Base-by-base conservation (phyloP, 306 rosid genomes). In the Castanea mollissima region DNA sequence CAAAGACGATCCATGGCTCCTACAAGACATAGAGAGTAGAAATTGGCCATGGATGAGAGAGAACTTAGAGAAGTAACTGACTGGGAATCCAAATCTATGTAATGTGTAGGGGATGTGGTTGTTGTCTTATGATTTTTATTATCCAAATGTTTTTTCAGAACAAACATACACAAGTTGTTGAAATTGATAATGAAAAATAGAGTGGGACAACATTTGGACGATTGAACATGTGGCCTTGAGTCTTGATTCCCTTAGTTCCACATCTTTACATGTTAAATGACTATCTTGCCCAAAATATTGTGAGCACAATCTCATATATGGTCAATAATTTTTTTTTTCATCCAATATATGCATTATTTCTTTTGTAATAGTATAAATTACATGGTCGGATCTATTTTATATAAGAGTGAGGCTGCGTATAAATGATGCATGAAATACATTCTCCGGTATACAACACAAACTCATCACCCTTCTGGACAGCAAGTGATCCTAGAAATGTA, bases 1-100 rank as follows among this genome's bases (percentile, higher is more conserved):
- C 98, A 94, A 35, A 92, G 96, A 32, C 76, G 76, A 74, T 94
- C 94, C 92, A 94, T 92, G 82, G 90, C 86, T 41, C 75, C 92
- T 38, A 92, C 32, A 69, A 88, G 80, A 74, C 85, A 80, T 44
- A 63, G 46, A 69, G 58, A 44, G 62, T 49, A 74, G 60, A 82
- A 74, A 74, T 79, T 81, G 51, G 87, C 91, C 98, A 92, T 91
- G 77, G 62, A 49, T 21, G 60, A 27, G 57, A 54, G 74, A 59
- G 79, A 67, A 41, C 46, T 25, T 73, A 81, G 63, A 23, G 68
- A 57, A 80, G 74, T 73, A 41, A 56, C 74, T 46, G 78, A 67
- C 12, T 60, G 74, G 21, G 71, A 34, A 54, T 71, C 55, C 80
- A 4, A 78, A 75, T 46, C 79, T 58, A 12, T 56, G 25, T 74